These are phyloP conservation scores for Ophiocordyceps polyrhachis-furcata DNA, from an alignment of 2,329 filamentous ascomycete species.

Conservation along the genomic window DNA sequence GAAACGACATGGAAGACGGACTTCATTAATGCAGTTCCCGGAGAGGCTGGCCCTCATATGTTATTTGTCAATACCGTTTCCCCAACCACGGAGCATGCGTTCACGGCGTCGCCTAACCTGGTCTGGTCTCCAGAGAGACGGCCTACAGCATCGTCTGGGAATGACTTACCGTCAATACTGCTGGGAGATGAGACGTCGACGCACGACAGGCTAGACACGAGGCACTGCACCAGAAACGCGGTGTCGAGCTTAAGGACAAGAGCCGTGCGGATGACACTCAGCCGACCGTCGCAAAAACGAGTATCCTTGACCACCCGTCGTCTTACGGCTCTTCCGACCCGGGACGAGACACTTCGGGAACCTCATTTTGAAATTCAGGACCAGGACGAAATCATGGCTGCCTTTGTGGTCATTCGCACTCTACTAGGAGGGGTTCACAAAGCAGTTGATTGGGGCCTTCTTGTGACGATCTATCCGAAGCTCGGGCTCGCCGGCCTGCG, in stretches of 20 bases:
- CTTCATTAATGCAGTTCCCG: slow-evolving; percentile 7
- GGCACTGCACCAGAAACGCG: not conserved
- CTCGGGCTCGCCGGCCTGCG: slow-evolving; percentile 31
- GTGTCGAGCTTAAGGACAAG: not conserved
- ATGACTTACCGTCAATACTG: not conserved
- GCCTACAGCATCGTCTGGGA: slow-evolving; percentile 5
- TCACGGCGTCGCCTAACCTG: not conserved
- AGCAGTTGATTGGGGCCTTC: slow-evolving; percentile 40
- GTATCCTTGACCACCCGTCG: slow-evolving; percentile 11
- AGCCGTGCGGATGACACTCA: not conserved
- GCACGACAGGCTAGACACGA: not conserved
- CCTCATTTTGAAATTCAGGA: slow-evolving; percentile 4
- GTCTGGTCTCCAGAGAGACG: slow-evolving; percentile 11
- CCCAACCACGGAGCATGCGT: slow-evolving; percentile 1
- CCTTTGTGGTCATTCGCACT: slow-evolving; percentile 37
- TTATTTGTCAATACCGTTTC: slow-evolving; percentile 12
- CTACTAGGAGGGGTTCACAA: slow-evolving; percentile 42
- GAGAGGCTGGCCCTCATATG: slow-evolving; percentile 13
- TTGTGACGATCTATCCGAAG: slow-evolving; percentile 35
- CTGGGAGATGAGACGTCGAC: slow-evolving; percentile 2
- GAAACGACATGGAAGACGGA: slow-evolving; percentile 20
- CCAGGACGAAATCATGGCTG: slow-evolving; percentile 25
- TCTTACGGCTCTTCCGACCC: slow-evolving; percentile 9
- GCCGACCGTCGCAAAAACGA: slow-evolving; percentile 8
- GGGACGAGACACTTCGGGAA: slow-evolving; percentile 1